These are phyloP conservation scores for Brachypodium distachyon DNA, from an alignment of 202 grass and related monocot species.

Conservation along the genomic window DNA sequence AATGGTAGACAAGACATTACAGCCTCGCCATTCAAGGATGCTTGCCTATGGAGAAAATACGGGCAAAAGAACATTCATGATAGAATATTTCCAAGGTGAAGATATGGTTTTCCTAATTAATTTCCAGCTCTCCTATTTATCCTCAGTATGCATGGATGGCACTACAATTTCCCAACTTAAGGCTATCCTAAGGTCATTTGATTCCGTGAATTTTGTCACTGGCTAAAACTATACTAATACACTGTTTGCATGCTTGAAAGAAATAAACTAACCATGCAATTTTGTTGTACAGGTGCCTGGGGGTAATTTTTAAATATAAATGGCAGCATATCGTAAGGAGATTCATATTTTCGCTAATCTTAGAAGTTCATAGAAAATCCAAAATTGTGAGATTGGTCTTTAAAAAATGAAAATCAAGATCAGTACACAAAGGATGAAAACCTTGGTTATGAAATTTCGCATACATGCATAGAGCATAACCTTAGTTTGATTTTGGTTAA, in stretches of 20 bases:
- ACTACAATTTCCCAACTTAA: neutral
- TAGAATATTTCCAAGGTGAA: constrained; percentile 33
- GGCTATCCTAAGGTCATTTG: neutral
- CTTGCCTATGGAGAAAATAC: constrained; percentile 62
- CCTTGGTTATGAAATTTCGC: too few relatives aligned
- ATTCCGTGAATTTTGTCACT: neutral
- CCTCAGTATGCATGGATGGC: neutral
- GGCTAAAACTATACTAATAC: neutral
- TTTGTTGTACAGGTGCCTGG: too few relatives aligned
- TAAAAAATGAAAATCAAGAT: too few relatives aligned
- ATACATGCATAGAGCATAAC: too few relatives aligned
- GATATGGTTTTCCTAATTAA: neutral
- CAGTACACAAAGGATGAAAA: too few relatives aligned
- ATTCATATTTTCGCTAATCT: too few relatives aligned
- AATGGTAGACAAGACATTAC: constrained; percentile 27
- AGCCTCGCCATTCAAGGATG: constrained; percentile 32
- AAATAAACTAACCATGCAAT: neutral
- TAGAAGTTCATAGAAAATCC: too few relatives aligned
- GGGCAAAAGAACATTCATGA: constrained; percentile 66
- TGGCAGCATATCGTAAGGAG: too few relatives aligned
- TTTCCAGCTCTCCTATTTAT: neutral
- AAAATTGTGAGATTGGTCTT: too few relatives aligned
- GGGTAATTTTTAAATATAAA: too few relatives aligned
- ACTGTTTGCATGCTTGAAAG: neutral
- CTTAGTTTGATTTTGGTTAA: too few relatives aligned